Evolutionary conservation across 1,284 basidiomycete genomes (phyloP).

Genomic region (Cerrena zonata): DNA sequence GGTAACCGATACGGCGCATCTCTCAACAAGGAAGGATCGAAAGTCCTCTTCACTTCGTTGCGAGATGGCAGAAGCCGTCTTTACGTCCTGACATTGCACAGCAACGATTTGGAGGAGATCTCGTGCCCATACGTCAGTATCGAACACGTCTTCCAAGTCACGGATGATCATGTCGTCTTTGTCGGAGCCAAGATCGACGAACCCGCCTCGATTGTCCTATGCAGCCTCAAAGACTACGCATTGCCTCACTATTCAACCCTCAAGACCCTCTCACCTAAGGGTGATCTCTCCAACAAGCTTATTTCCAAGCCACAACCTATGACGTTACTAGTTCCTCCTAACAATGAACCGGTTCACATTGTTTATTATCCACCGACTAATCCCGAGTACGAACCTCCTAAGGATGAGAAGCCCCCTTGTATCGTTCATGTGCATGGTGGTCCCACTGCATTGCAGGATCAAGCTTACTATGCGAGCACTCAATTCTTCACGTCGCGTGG

Average conservation of each 20-base stretch:
- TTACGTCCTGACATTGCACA: slow-evolving; percentile 41
- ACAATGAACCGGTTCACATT: slow-evolving; percentile 44
- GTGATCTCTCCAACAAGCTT: slow-evolving; percentile 24
- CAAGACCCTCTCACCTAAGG: slow-evolving; percentile 21
- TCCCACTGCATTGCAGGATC: slow-evolving; percentile 44
- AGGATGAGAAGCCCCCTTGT: slow-evolving; percentile 58
- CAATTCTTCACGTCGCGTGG: slow-evolving; percentile 68
- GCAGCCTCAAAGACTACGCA: slow-evolving; percentile 25
- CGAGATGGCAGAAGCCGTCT: slow-evolving; percentile 46
- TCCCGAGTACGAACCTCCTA: slow-evolving; percentile 45
- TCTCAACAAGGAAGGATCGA: slow-evolving; percentile 34
- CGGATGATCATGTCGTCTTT: slow-evolving; percentile 37
- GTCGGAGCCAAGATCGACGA: slow-evolving; percentile 40
- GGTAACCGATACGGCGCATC: slow-evolving; percentile 41
- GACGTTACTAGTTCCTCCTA: slow-evolving; percentile 32
- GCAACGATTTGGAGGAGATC: slow-evolving; percentile 27
- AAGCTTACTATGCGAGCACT: slow-evolving; percentile 45
- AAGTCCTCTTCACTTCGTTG: slow-evolving; percentile 42
- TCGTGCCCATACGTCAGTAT: slow-evolving; percentile 45
- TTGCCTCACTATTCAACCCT: slow-evolving; percentile 27
- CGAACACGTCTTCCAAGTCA: slow-evolving; percentile 34
- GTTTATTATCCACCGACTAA: slow-evolving; percentile 62
- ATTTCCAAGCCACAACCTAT: slow-evolving; percentile 45
- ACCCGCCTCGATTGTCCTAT: slow-evolving; percentile 34
- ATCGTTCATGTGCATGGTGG: slow-evolving; percentile 63